phyloP scores from a whole-genome alignment of 192 early-diverging fungal genomes.

The Entophlyctis luteolus region DNA sequence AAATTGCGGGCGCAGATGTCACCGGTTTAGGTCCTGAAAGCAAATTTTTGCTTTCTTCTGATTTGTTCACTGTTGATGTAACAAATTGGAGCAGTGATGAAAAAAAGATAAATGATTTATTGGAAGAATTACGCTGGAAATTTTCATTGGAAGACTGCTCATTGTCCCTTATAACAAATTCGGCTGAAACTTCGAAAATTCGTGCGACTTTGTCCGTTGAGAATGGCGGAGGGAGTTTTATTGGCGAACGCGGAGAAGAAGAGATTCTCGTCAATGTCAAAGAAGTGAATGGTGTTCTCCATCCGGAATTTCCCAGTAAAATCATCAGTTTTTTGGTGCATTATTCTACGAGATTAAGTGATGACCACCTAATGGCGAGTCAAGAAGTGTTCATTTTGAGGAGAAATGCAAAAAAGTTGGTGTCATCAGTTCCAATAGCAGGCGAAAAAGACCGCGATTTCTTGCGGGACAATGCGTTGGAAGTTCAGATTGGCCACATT shows the following conservation, averaged over 20 bases:
- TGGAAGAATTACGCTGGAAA: too few relatives aligned
- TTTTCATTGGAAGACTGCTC: not conserved
- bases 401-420: constrained; percentile 60
- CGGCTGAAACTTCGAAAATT: constrained; percentile 36
- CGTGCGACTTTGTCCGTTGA: too few relatives aligned
- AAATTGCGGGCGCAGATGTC: constrained; percentile 57
- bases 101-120: too few relatives aligned
- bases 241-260: too few relatives aligned
- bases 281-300: constrained; percentile 69
- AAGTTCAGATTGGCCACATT: constrained; percentile 52
- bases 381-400: constrained; percentile 46
- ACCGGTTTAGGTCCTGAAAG: constrained; percentile 58
- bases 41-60: constrained; percentile 12
- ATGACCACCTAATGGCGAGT: constrained; percentile 56
- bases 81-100: too few relatives aligned
- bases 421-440: constrained; percentile 57
- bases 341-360: constrained; percentile 63
- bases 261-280: constrained; percentile 50
- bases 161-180: constrained; percentile 9
- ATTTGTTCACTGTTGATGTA: constrained; percentile 29
- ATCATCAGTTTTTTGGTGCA: constrained; percentile 62
- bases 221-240: too few relatives aligned
- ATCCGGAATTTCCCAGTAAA: constrained; percentile 63
- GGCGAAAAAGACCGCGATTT: constrained; percentile 49
- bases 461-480: constrained; percentile 50